phyloP scores from a whole-genome alignment of 2,329 filamentous ascomycete species.

The Pezicula carpinea region DNA sequence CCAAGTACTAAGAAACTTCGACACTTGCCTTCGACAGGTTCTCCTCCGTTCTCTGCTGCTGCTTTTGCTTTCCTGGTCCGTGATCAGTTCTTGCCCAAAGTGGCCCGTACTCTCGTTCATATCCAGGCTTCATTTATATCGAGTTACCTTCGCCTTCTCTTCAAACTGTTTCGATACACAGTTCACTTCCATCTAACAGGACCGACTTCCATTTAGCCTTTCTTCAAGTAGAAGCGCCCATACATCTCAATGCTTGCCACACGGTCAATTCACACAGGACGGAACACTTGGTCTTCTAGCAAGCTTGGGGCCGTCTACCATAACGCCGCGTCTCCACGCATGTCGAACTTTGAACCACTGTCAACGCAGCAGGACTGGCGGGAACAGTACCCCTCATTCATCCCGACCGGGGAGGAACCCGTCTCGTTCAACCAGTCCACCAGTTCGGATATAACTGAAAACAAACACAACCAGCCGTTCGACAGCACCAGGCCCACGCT shows the following conservation, averaged over 20 bases:
- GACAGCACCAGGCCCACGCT: conserved; percentile 18
- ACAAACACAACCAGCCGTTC: conserved; percentile 14
- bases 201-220: conserved; percentile 14
- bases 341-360: conserved; percentile 32
- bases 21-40: conserved; percentile 19
- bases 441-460: conserved; percentile 19
- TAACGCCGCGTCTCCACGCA: conserved; percentile 30
- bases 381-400: conserved; percentile 29
- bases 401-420: conserved; percentile 24
- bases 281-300: conserved; percentile 32
- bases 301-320: conserved; percentile 30
- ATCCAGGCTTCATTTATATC: conserved; percentile 17
- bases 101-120: conserved; percentile 27
- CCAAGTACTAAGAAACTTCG: conserved; percentile 9
- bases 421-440: conserved; percentile 22
- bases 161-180: neutral
- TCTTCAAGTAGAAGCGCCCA: conserved; percentile 17
- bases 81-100: conserved; percentile 21
- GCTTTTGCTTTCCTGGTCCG: conserved; percentile 24
- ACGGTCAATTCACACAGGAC: conserved; percentile 32
- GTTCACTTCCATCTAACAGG: conserved; percentile 1
- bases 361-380: conserved; percentile 31
- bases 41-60: conserved; percentile 7
- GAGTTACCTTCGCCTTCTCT: conserved; percentile 4
- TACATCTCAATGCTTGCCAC: conserved; percentile 32